A percentile compares a stretch with the other conserved stretches of the same genome.
Evolutionary conservation across 176 grass and related monocot genomes (phyloP).

Genomic region (Dendrocalamus sinicus): DNA sequence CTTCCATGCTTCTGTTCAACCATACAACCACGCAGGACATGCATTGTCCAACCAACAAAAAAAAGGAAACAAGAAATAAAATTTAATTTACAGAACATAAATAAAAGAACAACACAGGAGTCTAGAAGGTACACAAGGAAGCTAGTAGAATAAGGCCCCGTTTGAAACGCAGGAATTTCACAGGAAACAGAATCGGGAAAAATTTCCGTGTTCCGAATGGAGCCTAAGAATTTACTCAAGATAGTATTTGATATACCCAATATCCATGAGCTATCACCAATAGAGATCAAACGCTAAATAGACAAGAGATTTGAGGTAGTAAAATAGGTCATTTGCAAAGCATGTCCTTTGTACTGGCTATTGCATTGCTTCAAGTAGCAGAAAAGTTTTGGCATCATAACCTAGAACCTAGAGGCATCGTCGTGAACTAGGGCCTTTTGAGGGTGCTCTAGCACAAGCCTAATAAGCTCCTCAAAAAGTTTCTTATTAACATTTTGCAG

Average conservation of each 20-base stretch:
- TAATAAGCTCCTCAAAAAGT: constrained; percentile 20
- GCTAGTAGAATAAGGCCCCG: neutral
- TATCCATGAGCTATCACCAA: neutral
- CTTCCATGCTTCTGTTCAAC: constrained; percentile 33
- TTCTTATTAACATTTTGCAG: constrained; percentile 17
- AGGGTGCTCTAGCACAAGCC: neutral
- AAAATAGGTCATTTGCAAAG: constrained; percentile 16
- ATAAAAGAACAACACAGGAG: neutral
- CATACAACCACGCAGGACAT: neutral
- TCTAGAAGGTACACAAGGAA: constrained; percentile 19
- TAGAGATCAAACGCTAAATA: constrained; percentile 22
- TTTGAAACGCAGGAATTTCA: no score
- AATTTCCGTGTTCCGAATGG: no score
- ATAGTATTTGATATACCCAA: constrained; percentile 11
- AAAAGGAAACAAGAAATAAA: neutral
- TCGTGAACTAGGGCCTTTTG: neutral
- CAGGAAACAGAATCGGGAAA: no score
- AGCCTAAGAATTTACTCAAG: neutral
- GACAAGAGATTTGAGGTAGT: neutral
- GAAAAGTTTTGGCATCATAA: neutral
- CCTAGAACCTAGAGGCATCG: neutral
- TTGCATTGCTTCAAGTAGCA: constrained; percentile 2
- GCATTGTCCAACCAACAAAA: constrained; percentile 11
- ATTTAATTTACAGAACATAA: neutral
- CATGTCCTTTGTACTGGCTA: neutral